Base-by-base conservation (phyloP, 768 basidiomycete species). In the Lactarius sanguifluus region DNA sequence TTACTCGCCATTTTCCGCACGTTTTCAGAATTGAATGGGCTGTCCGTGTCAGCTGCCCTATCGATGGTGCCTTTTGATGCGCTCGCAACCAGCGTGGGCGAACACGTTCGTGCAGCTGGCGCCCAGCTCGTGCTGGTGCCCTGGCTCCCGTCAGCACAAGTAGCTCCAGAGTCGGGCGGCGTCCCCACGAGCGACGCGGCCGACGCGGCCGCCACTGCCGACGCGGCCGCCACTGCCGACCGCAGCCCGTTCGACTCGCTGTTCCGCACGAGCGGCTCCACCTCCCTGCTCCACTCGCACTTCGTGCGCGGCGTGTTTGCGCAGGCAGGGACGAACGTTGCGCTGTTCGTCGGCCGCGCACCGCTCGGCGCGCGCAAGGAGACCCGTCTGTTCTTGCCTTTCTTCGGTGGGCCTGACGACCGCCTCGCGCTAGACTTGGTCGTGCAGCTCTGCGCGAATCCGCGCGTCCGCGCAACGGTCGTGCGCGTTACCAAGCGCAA, bases 401-500 rank as follows among this genome's bases (percentile, higher is more conserved):
- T 98, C 83, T 91, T 94, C 74, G 96, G 96, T 28, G 96, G 96
- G 0, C 90, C 94, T 0, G 96, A 98, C 75, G 96, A 97, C 74
- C 82, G 96, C 3, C 81, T 94, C 20, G 92, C 94, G 0, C 78
- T 98, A 43, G 86, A 90, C 36, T 86, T 98, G 70, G 89, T 92
- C 28, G 83, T 90, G 16, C 95, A 96, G 76, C 78, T 97, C 34
- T 96, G 92, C 75, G 79, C 82, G 65, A 89, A 88, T 69, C 79
- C 83, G 16, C 80, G 78, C 63, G 82, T 91, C 16, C 83, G 79
- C 10, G 96, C 93, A 10, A 94, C 91, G 0, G 86, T 96, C 3
- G 75, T 94, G 61, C 81, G 87, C 70, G 77, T 96, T 65, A 75
- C 74, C 40, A 89, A 86, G 76, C 75, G 72, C 59, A 85, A 83